These are phyloP conservation scores for Lupinus albus DNA, from an alignment of 306 rosid genomes.

Conservation along the genomic window DNA sequence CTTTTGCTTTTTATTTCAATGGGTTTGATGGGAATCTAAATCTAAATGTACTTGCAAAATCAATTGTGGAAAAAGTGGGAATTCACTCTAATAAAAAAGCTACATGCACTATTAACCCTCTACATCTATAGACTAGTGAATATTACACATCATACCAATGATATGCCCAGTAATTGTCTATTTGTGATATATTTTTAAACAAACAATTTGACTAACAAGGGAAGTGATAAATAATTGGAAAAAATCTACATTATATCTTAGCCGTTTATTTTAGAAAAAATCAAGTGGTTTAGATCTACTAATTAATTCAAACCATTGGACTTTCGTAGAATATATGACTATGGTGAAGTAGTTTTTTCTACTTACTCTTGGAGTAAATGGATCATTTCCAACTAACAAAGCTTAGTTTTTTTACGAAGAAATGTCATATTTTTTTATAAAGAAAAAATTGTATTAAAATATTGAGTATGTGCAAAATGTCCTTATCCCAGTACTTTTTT, in stretches of 20 bases:
- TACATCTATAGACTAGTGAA: conserved; percentile 37
- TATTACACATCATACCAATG: conserved; percentile 18
- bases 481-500: conserved; percentile 22
- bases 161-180: background rate
- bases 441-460: background rate
- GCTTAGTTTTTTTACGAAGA: no score
- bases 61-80: background rate
- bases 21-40: background rate
- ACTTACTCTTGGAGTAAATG: no score
- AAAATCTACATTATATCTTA: no score
- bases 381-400: background rate
- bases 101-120: background rate
- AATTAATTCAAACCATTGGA: no score
- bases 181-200: conserved; percentile 17
- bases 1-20: background rate
- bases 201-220: no score
- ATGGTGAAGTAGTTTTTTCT: no score
- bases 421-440: no score
- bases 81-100: background rate
- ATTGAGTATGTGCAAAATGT: conserved; percentile 12
- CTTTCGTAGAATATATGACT: no score
- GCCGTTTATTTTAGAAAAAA: no score
- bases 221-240: no score
- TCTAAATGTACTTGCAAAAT: background rate
- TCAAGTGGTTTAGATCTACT: no score